These are phyloP conservation scores for Lagenaria siceraria DNA, from an alignment of 306 rosid genomes.

Conservation along the genomic window DNA sequence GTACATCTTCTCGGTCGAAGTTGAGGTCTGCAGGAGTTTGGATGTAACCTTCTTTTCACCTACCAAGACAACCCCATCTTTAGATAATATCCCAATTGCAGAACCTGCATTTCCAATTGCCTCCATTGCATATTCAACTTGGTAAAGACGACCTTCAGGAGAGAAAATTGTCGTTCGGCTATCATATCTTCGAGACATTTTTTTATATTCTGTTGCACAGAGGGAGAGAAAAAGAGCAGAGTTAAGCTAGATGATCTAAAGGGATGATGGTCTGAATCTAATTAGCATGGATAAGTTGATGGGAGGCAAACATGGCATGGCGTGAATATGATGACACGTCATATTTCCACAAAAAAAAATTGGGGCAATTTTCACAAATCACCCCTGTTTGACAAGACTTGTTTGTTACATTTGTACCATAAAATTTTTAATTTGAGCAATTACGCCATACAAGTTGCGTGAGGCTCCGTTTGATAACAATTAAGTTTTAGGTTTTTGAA, in stretches of 20 bases:
- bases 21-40: constrained; percentile 31
- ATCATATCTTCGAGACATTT: constrained; percentile 33
- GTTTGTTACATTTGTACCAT: background rate
- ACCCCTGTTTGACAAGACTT: background rate
- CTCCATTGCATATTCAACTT: constrained; percentile 35
- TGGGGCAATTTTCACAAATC: background rate
- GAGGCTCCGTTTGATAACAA: background rate
- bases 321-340: background rate
- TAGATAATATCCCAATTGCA: constrained; percentile 30
- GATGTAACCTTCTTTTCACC: constrained; percentile 35
- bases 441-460: background rate
- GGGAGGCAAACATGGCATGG: background rate
- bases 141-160: constrained; percentile 32
- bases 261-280: background rate
- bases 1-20: constrained; percentile 34
- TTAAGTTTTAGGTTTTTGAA: too few species aligned
- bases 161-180: constrained; percentile 32
- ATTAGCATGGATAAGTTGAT: background rate
- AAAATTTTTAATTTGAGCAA: background rate
- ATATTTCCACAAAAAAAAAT: background rate
- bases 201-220: background rate
- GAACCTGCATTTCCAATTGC: constrained; percentile 35
- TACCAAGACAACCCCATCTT: constrained; percentile 28
- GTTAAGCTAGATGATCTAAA: background rate
- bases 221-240: background rate